Evolutionary conservation across 257 asterid genomes (phyloP).

Genomic region (Capsicum rhomboideum): DNA sequence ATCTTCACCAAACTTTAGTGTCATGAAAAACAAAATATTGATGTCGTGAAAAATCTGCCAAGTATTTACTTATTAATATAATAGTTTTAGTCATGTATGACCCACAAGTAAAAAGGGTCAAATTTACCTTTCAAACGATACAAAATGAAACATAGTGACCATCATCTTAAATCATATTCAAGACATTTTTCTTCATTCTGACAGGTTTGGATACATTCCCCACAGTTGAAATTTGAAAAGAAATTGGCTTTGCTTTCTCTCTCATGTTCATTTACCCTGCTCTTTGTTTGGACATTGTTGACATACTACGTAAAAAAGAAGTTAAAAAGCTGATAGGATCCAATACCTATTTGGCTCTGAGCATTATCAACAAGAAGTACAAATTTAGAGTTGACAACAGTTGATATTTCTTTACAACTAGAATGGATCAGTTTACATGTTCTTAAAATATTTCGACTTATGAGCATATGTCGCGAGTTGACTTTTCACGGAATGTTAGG

Average conservation of each 20-base stretch:
- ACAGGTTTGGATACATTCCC: too few species aligned
- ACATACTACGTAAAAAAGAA: background rate
- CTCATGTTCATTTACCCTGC: background rate
- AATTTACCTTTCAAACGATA: too few species aligned
- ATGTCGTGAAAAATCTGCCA: too few species aligned
- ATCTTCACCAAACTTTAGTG: too few species aligned
- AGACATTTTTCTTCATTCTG: too few species aligned
- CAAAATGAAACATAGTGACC: background rate
- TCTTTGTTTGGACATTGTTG: background rate
- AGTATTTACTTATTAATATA: too few species aligned
- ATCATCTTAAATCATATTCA: too few species aligned
- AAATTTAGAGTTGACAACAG: background rate
- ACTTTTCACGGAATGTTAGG: background rate
- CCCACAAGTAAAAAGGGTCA: background rate
- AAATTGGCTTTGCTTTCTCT: background rate
- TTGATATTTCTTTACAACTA: background rate
- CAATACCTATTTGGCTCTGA: background rate
- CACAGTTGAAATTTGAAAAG: background rate
- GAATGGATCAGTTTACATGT: background rate
- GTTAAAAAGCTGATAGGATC: background rate
- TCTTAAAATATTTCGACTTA: background rate
- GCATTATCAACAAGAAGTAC: background rate
- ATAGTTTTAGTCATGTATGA: too few species aligned
- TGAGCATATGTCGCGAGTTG: background rate
- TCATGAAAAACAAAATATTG: too few species aligned